These are phyloP conservation scores for Cryphonectria parasitica DNA, from an alignment of 2,329 filamentous ascomycete genomes.

Conservation along the genomic window DNA sequence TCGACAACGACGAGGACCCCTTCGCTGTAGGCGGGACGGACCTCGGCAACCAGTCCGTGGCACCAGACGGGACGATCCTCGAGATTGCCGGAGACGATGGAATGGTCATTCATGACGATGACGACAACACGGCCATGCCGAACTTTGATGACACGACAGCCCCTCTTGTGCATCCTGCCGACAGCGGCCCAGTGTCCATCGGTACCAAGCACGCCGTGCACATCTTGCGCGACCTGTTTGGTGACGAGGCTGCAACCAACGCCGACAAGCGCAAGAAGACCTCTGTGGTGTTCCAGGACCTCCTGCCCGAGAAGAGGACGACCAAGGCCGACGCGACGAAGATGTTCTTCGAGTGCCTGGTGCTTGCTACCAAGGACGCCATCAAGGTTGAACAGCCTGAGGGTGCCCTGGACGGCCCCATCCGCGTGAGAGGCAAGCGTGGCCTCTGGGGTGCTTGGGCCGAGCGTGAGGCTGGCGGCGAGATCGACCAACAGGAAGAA, in stretches of 20 bases:
- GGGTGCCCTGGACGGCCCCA: constrained; percentile 72
- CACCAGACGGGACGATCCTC: constrained; percentile 64
- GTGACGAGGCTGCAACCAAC: constrained; percentile 69
- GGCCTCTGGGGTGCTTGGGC: constrained; percentile 98
- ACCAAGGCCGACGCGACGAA: constrained; percentile 92
- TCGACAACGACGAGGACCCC: constrained; percentile 68
- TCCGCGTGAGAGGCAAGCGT: constrained; percentile 86
- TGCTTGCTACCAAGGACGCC: constrained; percentile 95
- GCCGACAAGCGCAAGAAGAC: constrained; percentile 74
- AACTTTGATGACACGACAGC: constrained; percentile 80
- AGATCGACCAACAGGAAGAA: constrained; percentile 58
- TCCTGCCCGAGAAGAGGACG: constrained; percentile 81
- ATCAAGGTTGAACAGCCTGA: constrained; percentile 91
- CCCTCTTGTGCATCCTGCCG: constrained; percentile 76
- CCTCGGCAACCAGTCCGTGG: constrained; percentile 57
- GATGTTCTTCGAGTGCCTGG: constrained; percentile 98
- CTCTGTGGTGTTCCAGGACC: constrained; percentile 85
- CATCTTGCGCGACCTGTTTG: constrained; percentile 86
- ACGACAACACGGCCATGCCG: constrained; percentile 54
- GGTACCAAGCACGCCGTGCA: constrained; percentile 97
- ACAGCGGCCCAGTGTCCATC: constrained; percentile 84
- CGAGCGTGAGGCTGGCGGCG: constrained; percentile 71
- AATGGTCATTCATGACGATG: constrained; percentile 49
- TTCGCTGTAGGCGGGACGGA: constrained; percentile 53
- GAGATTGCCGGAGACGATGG: constrained; percentile 66